Base-by-base conservation (phyloP, 306 rosid genomes). In the Neltuma alba region DNA sequence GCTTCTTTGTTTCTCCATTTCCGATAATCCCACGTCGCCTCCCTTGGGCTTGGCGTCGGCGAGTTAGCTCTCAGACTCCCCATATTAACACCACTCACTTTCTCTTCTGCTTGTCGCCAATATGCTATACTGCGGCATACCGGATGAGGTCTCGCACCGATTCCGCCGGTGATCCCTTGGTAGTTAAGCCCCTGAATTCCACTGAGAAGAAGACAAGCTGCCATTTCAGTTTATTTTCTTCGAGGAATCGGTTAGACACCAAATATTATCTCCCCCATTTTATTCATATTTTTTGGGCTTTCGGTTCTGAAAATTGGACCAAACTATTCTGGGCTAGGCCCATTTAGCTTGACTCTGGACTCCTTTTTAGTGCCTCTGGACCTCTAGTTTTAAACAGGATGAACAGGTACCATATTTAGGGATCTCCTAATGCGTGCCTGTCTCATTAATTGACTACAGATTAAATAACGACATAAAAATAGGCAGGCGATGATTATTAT, bases 1-100 rank as follows among this genome's bases (percentile, higher is more conserved):
- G 77, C 77, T 66, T 91, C 89, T 70, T 81, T 79, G 15, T 84
- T 78, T 58, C 69, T 91, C 94, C 92, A 89, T 36, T 78, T 87
- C 28, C 88, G 81, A 82, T 77, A 81, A 66, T 85, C 91, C 38
- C 66, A 30, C n/a, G n/a, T 14, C 34, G 6, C 6, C 65, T 58
- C 65, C 36, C 65, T 58, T 4, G 34, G 33, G 13, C 54, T 75
- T 52, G 30, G 37, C 45, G 64, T 70, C 71, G 62, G 62, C 7
- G 28, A 36, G 27, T 30, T 61, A 75, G 80, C 69, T 44, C 81
- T 79, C 72, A 79, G 42, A 25, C 41, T 63, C 11, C 9, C n/a
- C 21, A n/a, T 41, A 16, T 67, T 67, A 21, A 69, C 79, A 33
- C 85, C 62, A 45, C 74, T 64, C 11, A 28, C 20, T 36, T 40